Evolutionary conservation across 345 rosid species (phyloP).

Genomic region (Ceriops tagal): DNA sequence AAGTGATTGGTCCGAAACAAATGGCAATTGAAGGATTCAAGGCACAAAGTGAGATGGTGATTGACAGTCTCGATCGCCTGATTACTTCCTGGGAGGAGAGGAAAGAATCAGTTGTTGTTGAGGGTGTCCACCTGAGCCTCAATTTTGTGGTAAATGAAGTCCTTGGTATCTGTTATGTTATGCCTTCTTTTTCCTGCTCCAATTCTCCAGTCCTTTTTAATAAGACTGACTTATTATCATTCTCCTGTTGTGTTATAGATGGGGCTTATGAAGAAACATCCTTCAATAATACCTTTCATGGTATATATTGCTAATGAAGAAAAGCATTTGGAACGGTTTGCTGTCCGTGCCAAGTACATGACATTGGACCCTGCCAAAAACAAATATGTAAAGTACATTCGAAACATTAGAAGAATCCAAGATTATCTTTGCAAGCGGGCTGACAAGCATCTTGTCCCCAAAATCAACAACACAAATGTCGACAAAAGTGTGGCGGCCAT

Average conservation of each 20-base stretch:
- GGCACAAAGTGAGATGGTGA: conserved; percentile 99
- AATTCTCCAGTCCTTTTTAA: background rate
- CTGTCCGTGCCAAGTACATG: conserved; percentile 99
- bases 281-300: conserved; percentile 96
- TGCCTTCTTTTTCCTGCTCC: conserved; percentile 9
- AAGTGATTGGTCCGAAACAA: conserved; percentile 64
- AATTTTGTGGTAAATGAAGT: conserved; percentile 82
- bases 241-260: conserved; percentile 43
- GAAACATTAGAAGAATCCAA: conserved; percentile 92
- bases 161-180: conserved; percentile 6
- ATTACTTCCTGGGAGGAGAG: conserved; percentile 96
- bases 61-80: conserved; percentile 96
- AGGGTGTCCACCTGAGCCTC: conserved; percentile 98
- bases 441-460: conserved; percentile 96
- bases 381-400: conserved; percentile 89
- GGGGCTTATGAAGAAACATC: conserved; percentile 99
- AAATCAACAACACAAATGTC: conserved; percentile 93
- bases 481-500: conserved; percentile 96
- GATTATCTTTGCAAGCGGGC: conserved; percentile 91
- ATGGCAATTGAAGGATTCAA: conserved; percentile 98
- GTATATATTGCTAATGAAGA: conserved; percentile 90
- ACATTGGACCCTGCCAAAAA: conserved; percentile 93
- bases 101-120: conserved; percentile 95
- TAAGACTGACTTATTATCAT: background rate
- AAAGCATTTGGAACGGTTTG: conserved; percentile 96